These are phyloP conservation scores for Lactarius sanguifluus DNA, from an alignment of 768 basidiomycete species.

Conservation along the genomic window DNA sequence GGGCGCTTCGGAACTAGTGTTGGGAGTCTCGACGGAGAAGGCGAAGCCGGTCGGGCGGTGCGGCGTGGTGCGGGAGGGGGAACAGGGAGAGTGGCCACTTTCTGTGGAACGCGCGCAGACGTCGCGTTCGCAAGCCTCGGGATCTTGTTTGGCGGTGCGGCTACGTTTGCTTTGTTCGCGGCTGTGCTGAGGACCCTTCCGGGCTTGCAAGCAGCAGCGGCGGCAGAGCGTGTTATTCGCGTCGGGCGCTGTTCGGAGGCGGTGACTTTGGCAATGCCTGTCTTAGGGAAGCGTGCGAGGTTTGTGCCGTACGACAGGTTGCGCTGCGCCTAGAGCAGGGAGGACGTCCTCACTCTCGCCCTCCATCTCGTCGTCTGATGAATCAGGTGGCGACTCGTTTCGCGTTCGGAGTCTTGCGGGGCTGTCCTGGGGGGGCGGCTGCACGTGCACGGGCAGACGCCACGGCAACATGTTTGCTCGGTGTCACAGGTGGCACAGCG, in stretches of 20 bases:
- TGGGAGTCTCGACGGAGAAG: slow-evolving; percentile 74
- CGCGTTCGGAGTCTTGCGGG: slow-evolving; percentile 80
- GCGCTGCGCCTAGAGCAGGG: slow-evolving; percentile 58
- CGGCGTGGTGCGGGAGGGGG: slow-evolving; percentile 39
- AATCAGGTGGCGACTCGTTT: slow-evolving; percentile 70
- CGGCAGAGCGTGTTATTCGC: slow-evolving; percentile 70
- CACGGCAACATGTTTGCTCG: slow-evolving; percentile 69
- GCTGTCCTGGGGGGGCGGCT: slow-evolving; percentile 78
- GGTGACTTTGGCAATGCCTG: slow-evolving; percentile 46
- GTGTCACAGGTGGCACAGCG: slow-evolving; percentile 71
- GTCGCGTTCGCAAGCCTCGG: slow-evolving; percentile 42
- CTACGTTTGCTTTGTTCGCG: slow-evolving; percentile 33
- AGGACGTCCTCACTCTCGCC: slow-evolving; percentile 59
- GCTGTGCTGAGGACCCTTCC: slow-evolving; percentile 29
- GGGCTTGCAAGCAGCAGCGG: slow-evolving; percentile 37
- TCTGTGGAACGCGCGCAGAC: slow-evolving; percentile 47
- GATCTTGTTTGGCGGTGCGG: slow-evolving; percentile 42
- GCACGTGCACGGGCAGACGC: slow-evolving; percentile 69
- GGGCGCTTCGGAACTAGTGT: slow-evolving; percentile 57
- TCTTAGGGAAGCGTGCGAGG: slow-evolving; percentile 39
- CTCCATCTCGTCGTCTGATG: slow-evolving; percentile 63
- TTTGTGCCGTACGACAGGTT: slow-evolving; percentile 35
- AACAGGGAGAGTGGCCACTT: slow-evolving; percentile 34
- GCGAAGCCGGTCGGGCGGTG: slow-evolving; percentile 54
- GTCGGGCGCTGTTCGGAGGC: slow-evolving; percentile 72